Conservation (phyloP, 179 eudicot species). For the Beta corolliflora region DNA sequence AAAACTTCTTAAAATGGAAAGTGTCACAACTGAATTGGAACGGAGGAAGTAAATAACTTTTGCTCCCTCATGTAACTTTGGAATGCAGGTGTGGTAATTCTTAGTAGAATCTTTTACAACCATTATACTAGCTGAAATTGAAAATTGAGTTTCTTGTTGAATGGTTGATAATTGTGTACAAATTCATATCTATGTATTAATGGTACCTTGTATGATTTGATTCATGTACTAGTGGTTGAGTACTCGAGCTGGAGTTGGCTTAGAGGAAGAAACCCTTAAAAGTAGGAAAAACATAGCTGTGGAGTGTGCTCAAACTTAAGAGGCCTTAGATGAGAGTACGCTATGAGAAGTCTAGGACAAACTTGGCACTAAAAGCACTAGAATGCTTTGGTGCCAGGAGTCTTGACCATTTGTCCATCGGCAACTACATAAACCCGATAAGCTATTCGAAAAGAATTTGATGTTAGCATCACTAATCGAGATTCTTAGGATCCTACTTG, state of each 20-base stretch:
- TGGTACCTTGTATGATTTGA: not conserved
- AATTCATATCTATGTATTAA: not conserved
- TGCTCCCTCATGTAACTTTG: not conserved
- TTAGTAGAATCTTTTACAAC: not conserved
- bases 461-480: not conserved
- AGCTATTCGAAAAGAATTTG: too few species aligned
- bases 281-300: not conserved
- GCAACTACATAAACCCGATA: too few species aligned
- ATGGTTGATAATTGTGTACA: conserved; percentile 1
- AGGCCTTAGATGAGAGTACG: too few species aligned
- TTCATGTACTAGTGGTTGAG: not conserved
- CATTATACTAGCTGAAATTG: not conserved
- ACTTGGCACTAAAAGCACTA: too few species aligned
- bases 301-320: not conserved
- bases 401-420: too few species aligned
- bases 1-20: too few species aligned
- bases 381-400: too few species aligned
- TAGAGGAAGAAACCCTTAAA: not conserved
- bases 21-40: too few species aligned
- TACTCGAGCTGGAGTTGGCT: not conserved
- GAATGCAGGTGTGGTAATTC: conserved; percentile 1
- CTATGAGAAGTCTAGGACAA: too few species aligned
- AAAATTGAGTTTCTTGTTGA: conserved; percentile 3
- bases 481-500: not conserved
- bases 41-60: too few species aligned